A percentile compares a stretch with the other conserved stretches of the same genome.
Conservation (phyloP, 202 grass and related monocot species). For the Schoenoplectus tabernaemontani region DNA sequence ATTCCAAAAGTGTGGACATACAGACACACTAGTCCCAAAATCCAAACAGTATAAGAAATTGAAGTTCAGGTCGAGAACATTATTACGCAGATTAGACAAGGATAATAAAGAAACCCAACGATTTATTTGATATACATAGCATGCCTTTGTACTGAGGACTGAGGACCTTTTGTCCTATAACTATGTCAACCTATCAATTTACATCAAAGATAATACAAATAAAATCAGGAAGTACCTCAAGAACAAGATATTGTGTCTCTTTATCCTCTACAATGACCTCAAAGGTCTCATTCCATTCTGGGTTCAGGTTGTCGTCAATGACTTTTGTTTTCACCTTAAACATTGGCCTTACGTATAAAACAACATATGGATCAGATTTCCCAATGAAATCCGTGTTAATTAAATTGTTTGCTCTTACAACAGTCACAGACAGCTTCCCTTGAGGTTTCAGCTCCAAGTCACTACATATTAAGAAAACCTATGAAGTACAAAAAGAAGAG, state of each 20-base stretch:
- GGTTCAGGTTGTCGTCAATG: constrained; percentile 64
- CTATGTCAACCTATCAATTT: neutral
- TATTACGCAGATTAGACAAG: neutral
- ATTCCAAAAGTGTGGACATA: neutral
- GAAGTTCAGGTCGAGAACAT: neutral
- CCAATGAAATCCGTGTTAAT: constrained; percentile 74
- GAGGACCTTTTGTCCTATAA: neutral
- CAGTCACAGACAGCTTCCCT: constrained; percentile 60
- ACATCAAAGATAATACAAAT: neutral
- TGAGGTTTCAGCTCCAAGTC: constrained; percentile 91
- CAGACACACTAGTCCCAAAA: neutral
- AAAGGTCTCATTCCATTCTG: constrained; percentile 90
- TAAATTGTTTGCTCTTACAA: constrained; percentile 63
- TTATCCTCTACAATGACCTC: constrained; percentile 84
- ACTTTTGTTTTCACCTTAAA: constrained; percentile 94
- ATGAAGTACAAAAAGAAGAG: neutral
- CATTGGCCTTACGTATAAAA: constrained; percentile 61
- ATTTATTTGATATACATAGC: neutral
- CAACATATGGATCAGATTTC: constrained; percentile 96
- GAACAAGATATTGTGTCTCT: constrained; percentile 88
- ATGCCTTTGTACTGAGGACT: neutral
- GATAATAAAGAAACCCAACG: neutral
- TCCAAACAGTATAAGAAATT: neutral
- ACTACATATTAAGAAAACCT: constrained; percentile 27
- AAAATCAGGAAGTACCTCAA: constrained; percentile 54